phyloP scores from a whole-genome alignment of 257 asterid genomes.

The Lavandula angustifolia region DNA sequence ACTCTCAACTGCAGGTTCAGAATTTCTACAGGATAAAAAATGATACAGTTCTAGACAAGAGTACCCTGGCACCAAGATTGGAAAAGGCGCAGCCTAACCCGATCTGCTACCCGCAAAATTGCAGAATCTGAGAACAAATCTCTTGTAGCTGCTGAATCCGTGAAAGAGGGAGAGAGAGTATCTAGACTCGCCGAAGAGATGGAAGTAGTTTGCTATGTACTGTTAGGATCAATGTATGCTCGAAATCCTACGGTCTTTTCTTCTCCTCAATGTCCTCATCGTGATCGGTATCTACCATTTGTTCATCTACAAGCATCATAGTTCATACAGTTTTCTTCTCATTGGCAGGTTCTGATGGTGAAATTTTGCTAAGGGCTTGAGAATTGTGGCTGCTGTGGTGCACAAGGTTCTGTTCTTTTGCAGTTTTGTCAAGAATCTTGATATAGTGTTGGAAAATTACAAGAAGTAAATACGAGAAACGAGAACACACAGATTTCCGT shows the following conservation, averaged over 20 bases:
- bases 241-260: conserved; percentile 15
- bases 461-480: too few species aligned
- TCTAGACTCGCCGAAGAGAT: conserved; percentile 68
- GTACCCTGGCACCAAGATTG: conserved; percentile 35
- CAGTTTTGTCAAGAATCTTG: too few species aligned
- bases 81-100: conserved; percentile 46
- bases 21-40: conserved; percentile 59
- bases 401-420: background rate
- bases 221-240: conserved; percentile 59
- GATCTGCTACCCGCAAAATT: conserved; percentile 56
- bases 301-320: background rate
- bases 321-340: too few species aligned
- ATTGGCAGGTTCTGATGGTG: conserved; percentile 58
- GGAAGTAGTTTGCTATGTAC: conserved; percentile 56
- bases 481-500: too few species aligned
- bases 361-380: conserved; percentile 48
- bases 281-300: background rate
- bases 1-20: conserved; percentile 50
- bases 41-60: conserved; percentile 35
- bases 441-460: too few species aligned
- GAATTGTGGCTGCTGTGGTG: conserved; percentile 7
- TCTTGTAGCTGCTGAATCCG: conserved; percentile 72
- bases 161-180: conserved; percentile 78
- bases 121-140: conserved; percentile 63
- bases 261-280: background rate